Base-by-base conservation (phyloP, 1,139 yeast species). In the Suzukiozyma palmioleophila region DNA sequence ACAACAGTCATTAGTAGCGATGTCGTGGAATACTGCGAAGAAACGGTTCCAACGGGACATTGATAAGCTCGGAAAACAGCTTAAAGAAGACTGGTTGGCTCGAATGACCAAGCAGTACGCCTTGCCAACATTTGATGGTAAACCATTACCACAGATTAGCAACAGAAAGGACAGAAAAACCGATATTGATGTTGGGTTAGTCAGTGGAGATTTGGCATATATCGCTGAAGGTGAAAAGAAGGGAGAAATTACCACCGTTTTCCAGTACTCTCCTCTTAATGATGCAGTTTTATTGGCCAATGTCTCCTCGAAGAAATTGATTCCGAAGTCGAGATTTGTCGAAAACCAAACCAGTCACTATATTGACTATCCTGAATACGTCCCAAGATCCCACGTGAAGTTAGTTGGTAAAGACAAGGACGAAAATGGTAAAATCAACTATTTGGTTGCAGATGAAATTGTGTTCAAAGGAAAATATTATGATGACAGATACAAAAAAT, bases 321-420 rank as follows among this genome's bases (percentile, higher is more conserved):
- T 69, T 38, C 96, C 96, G 14, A 81, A 80, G 52, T 69, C 72
- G 39, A 74, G 75, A 53, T 87, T 95, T 94, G 74, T 77, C 35
- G 82, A 79, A 41, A 82, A 84, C 38, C 95, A 84, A 57, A 70
- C 73, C 24, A 76, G 83, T 39, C 94, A 88, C 50, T 78, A 88
- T 35, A 73, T 85, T 31, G 80, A 86, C 39, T 74, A 73, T 44
- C 83, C 84, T 41, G 72, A 73, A 32, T 79, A 81, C 45, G 68
- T 90, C 39, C 72, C 74, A 8, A 46, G 63, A 26, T 45, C 46
- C 3, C 52, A 63, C 35, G 53, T 70, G 25, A 79, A 82, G 56
- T 73, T 90, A 36, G 95, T 92, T 2, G 92, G 94, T 15, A 86
- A 85, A 50, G 74, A 87, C 38, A 78, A 71, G 43, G 85, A 80